Evolutionary conservation across 495 filamentous ascomycete species (phyloP).

Genomic region (Penicillium cosmopolitanum): DNA sequence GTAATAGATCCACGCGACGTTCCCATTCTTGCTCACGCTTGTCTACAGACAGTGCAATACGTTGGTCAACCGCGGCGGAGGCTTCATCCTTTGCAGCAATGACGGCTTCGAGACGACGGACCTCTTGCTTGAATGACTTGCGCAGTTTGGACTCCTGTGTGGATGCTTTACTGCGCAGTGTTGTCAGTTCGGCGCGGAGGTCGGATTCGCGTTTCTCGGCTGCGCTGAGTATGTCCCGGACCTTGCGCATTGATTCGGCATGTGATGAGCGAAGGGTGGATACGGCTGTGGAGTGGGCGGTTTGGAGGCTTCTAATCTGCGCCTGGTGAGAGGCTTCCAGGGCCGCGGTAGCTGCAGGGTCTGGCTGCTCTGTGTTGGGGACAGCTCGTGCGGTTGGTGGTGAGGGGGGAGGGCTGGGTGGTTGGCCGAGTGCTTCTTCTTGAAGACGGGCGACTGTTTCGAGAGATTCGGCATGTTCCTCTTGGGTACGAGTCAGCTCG

Average conservation of each 20-base stretch:
- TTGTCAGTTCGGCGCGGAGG: constrained; percentile 42
- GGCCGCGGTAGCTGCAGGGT: constrained; percentile 18
- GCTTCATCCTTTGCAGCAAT: constrained; percentile 49
- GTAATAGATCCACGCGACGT: constrained; percentile 52
- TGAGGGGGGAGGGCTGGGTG: constrained; percentile 35
- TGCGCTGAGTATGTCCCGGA: constrained; percentile 42
- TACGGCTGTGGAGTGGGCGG: constrained; percentile 42
- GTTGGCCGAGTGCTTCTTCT: constrained; percentile 66
- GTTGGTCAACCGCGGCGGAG: constrained; percentile 42
- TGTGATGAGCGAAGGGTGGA: constrained; percentile 47
- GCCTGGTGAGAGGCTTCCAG: constrained; percentile 42
- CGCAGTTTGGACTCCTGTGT: constrained; percentile 31
- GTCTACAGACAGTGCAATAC: constrained; percentile 49
- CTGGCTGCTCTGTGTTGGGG: constrained; percentile 13
- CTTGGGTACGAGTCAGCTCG: constrained; percentile 39
- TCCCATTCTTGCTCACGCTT: constrained; percentile 57
- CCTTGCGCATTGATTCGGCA: constrained; percentile 45
- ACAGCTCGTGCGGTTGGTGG: constrained; percentile 24
- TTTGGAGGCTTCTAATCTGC: constrained; percentile 43
- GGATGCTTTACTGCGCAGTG: constrained; percentile 27
- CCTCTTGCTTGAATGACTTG: constrained; percentile 36
- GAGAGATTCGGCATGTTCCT: constrained; percentile 46
- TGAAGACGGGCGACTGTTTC: constrained; percentile 86
- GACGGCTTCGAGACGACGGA: constrained; percentile 37
- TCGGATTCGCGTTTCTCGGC: constrained; percentile 49